Evolutionary conservation across 139 green algal species (phyloP).

Genomic region (Closterium sp.): DNA sequence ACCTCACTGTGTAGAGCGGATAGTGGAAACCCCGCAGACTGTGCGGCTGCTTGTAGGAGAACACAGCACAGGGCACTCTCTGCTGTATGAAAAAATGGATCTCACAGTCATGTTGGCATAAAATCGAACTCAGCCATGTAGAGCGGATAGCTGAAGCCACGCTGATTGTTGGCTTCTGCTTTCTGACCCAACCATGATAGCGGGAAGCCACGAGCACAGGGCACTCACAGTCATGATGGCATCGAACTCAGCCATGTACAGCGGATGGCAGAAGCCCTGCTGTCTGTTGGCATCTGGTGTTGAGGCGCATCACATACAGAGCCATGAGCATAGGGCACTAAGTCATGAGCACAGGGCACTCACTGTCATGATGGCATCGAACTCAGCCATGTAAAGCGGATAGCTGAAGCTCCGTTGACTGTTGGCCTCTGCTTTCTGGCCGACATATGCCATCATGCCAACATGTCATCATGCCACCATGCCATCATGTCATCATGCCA

Average conservation of each 20-base stretch:
- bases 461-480: background rate
- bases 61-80: no score
- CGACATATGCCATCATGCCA: background rate
- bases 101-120: slow-evolving; percentile 10
- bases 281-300: background rate
- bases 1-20: no score
- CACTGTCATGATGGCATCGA: slow-evolving; percentile 12
- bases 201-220: no score
- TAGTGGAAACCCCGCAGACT: no score
- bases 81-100: no score
- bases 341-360: no score
- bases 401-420: background rate
- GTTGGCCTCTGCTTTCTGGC: background rate
- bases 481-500: no score
- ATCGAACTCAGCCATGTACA: slow-evolving; percentile 33
- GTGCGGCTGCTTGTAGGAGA: no score
- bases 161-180: slow-evolving; percentile 12
- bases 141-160: slow-evolving; percentile 7
- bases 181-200: no score
- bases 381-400: slow-evolving; percentile 30
- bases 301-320: no score
- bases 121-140: slow-evolving; percentile 35
- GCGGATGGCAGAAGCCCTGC: background rate
- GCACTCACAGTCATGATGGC: slow-evolving; percentile 5
- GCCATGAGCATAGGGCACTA: no score